Percentiles rank a stretch among this genome's conserved stretches.
These are phyloP conservation scores for Salicornia ramosissima DNA, from an alignment of 148 eudicot genomes.

Conservation along the genomic window DNA sequence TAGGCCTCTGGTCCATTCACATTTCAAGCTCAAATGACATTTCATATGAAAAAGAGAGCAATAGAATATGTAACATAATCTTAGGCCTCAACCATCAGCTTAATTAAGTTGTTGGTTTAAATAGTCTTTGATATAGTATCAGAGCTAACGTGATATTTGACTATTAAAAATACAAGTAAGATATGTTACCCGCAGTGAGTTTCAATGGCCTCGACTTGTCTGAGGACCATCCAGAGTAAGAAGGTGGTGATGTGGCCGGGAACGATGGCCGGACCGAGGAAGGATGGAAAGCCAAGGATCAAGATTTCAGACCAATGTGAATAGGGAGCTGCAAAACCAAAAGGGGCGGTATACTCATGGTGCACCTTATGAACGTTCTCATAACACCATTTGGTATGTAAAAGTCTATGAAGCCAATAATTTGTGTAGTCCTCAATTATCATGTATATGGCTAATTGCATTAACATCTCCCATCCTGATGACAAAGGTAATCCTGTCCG, in stretches of 20 bases:
- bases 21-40: too few species aligned
- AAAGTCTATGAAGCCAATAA: constrained; percentile 82
- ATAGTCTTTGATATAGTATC: too few species aligned
- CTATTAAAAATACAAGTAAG: constrained; percentile 38
- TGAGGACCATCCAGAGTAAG: constrained; percentile 87
- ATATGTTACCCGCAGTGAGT: constrained; percentile 99
- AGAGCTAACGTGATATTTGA: constrained; percentile 3
- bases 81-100: too few species aligned
- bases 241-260: constrained; percentile 94
- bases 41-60: constrained; percentile 8
- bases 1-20: too few species aligned
- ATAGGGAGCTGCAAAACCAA: constrained; percentile 80
- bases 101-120: too few species aligned
- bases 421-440: constrained; percentile 77
- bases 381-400: constrained; percentile 85
- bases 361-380: constrained; percentile 90
- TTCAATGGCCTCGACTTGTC: constrained; percentile 98
- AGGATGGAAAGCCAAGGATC: constrained; percentile 85
- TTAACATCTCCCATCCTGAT: constrained; percentile 57
- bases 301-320: constrained; percentile 94
- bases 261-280: constrained; percentile 78
- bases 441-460: constrained; percentile 68
- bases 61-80: too few species aligned
- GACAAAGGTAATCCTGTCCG: constrained; percentile 82
- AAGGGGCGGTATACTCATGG: constrained; percentile 89